These are phyloP conservation scores for Solanum chacoense DNA, from an alignment of 305 asterid species.

Conservation along the genomic window DNA sequence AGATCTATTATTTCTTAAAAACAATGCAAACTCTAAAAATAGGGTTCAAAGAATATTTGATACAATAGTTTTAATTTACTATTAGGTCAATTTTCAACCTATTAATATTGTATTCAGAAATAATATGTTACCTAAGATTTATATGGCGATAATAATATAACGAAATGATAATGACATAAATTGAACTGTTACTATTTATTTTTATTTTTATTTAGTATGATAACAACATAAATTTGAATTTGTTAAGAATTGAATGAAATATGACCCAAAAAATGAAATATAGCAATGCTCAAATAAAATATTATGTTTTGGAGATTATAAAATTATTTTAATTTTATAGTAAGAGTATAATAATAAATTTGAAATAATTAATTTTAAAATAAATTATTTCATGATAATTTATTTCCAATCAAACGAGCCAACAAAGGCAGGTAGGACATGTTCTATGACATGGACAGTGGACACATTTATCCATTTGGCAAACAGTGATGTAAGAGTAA, in stretches of 20 bases:
- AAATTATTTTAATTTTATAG: too few species aligned
- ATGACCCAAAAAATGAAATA: too few species aligned
- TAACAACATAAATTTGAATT: not conserved
- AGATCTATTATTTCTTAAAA: not conserved
- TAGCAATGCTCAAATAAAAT: not conserved
- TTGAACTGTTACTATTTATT: too few species aligned
- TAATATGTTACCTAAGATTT: not conserved
- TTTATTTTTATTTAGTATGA: too few species aligned
- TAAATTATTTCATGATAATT: too few species aligned
- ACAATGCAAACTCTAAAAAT: not conserved
- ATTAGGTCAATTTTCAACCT: not conserved
- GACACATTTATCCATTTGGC: not conserved
- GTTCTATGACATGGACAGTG: not conserved
- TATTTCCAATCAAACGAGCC: too few species aligned
- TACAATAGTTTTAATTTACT: not conserved
- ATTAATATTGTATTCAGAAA: not conserved
- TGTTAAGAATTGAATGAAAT: not conserved
- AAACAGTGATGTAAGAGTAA: not conserved
- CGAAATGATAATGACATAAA: too few species aligned
- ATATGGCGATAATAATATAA: not conserved
- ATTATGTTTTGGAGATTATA: not conserved
- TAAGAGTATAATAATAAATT: too few species aligned
- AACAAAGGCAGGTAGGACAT: not conserved
- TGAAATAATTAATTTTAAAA: too few species aligned
- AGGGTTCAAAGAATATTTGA: not conserved